Evolutionary conservation across 169 alveolate genomes (phyloP).

Genomic region (Babesia caballi): DNA sequence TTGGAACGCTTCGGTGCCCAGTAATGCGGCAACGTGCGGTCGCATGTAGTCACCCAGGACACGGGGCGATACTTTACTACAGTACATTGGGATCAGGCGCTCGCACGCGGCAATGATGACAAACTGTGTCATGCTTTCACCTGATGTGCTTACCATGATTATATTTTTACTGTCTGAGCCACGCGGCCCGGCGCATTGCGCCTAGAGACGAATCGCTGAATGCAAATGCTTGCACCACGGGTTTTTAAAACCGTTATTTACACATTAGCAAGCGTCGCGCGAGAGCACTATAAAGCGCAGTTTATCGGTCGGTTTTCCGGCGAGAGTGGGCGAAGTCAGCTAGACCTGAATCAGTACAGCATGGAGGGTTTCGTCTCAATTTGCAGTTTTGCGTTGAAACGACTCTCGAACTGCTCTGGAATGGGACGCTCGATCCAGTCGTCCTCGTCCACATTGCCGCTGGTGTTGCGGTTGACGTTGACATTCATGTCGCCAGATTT

Average conservation of each 20-base stretch:
- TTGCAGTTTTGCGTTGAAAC: conserved; percentile 33
- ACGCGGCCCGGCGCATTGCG: not conserved
- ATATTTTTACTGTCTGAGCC: conserved; percentile 69
- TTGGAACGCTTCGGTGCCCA: conserved; percentile 30
- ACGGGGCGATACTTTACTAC: too few relatives aligned
- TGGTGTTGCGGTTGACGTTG: conserved; percentile 55
- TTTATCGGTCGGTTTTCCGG: too few relatives aligned
- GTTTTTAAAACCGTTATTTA: too few relatives aligned
- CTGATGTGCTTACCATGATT: conserved; percentile 40
- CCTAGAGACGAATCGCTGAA: too few relatives aligned
- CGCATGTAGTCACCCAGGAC: too few relatives aligned
- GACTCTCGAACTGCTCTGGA: conserved; percentile 62
- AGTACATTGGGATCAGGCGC: not conserved
- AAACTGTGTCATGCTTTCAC: conserved; percentile 14
- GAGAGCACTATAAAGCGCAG: too few relatives aligned
- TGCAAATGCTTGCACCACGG: too few relatives aligned
- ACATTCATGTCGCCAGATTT: conserved; percentile 69
- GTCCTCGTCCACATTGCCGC: conserved; percentile 60
- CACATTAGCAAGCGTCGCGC: too few relatives aligned
- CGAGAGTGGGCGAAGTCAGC: too few relatives aligned
- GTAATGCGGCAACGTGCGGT: too few relatives aligned
- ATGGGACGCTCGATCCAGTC: conserved; percentile 66
- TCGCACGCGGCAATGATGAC: conserved; percentile 48
- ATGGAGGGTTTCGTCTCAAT: conserved; percentile 58
- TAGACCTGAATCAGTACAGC: conserved; percentile 37